A percentile compares a stretch with the other conserved stretches of the same genome.
These are phyloP conservation scores for Talaromyces stipitatus DNA, from an alignment of 495 filamentous ascomycete genomes.

Conservation along the genomic window DNA sequence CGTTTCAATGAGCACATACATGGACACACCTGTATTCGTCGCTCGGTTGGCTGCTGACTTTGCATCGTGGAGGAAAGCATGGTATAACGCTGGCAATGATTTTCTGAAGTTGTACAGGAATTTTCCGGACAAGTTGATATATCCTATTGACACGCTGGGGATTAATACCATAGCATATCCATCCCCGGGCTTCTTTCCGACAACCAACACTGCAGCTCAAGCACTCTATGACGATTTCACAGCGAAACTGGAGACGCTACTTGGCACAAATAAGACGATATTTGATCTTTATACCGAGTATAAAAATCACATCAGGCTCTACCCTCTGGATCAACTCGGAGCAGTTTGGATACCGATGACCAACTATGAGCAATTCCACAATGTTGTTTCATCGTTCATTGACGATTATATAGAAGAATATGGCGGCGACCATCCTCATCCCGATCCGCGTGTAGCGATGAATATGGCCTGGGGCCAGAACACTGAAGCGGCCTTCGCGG, in stretches of 20 bases:
- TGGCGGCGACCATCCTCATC: not conserved
- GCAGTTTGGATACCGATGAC: constrained; percentile 1
- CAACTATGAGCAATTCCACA: not conserved
- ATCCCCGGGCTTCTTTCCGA: constrained; percentile 3
- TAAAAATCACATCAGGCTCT: not conserved
- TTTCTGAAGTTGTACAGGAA: constrained; percentile 1
- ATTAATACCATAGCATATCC: not conserved
- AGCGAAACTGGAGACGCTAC: not conserved
- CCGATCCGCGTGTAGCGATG: not conserved
- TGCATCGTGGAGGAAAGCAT: constrained; percentile 4
- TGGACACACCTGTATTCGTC: constrained; percentile 39
- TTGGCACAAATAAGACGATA: not conserved
- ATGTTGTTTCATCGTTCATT: not conserved
- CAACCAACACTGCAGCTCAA: not conserved
- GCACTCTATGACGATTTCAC: not conserved
- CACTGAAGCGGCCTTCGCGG: not conserved
- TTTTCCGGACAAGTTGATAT: constrained; percentile 2
- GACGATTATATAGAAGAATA: not conserved
- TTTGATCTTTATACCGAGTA: constrained; percentile 1
- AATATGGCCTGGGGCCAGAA: not conserved
- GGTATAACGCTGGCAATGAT: constrained; percentile 2
- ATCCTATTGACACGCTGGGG: not conserved
- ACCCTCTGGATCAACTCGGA: constrained; percentile 4
- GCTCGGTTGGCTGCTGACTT: constrained; percentile 3
- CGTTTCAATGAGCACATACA: constrained; percentile 35